A percentile compares a stretch with the other conserved stretches of the same genome.
These are phyloP conservation scores for Kodamaea leandrae DNA, from an alignment of 805 yeast genomes.

Conservation along the genomic window DNA sequence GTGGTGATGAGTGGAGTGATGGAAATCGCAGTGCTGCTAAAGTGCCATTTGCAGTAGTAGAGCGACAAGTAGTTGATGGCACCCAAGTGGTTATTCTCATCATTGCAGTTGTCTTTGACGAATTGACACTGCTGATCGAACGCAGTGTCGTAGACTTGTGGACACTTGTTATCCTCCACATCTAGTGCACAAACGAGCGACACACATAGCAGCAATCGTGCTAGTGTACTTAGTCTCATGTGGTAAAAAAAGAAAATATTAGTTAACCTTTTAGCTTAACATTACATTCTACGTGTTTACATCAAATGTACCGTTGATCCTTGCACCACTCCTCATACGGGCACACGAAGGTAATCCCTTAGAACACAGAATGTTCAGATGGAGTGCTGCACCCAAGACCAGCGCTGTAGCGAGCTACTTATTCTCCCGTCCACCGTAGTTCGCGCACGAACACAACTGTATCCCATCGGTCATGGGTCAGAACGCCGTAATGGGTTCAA, in stretches of 20 bases:
- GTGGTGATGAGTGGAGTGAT: conserved; percentile 18
- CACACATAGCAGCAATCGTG: background rate
- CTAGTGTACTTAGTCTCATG: conserved; percentile 1
- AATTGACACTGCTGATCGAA: conserved; percentile 29
- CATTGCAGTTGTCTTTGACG: conserved; percentile 32
- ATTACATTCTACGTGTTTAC: too few relatives aligned
- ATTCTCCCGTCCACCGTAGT: conserved; percentile 58
- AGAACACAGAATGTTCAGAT: conserved; percentile 50
- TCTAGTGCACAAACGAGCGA: background rate
- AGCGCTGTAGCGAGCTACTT: conserved; percentile 33
- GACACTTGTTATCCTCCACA: conserved; percentile 4
- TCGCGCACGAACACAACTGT: conserved; percentile 45
- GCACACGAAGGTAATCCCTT: conserved; percentile 75
- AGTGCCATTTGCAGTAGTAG: conserved; percentile 28
- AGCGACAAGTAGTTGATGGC: conserved; percentile 34
- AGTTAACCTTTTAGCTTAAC: conserved; percentile 8
- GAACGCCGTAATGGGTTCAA: conserved; percentile 62
- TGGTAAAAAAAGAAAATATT: background rate
- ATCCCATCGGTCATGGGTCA: conserved; percentile 69
- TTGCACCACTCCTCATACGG: conserved; percentile 72
- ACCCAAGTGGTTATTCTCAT: conserved; percentile 30
- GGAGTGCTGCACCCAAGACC: conserved; percentile 77
- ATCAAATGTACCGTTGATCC: conserved; percentile 53
- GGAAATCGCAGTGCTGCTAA: conserved; percentile 9
- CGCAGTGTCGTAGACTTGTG: conserved; percentile 7